These are phyloP conservation scores for Miscanthus lutarioriparius DNA, from an alignment of 176 grass and related monocot genomes.

Conservation along the genomic window DNA sequence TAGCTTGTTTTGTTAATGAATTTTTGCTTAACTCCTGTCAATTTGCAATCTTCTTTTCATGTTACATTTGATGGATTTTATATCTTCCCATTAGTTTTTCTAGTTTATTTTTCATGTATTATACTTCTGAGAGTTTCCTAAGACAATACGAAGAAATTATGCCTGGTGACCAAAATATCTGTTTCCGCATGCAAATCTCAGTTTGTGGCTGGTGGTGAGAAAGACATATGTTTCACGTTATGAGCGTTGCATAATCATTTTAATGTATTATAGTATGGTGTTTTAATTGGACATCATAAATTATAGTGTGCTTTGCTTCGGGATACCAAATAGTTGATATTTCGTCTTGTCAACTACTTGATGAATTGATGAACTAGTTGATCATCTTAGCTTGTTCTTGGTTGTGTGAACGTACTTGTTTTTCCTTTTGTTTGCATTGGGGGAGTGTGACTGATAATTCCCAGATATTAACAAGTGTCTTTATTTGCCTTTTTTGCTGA, in stretches of 20 bases:
- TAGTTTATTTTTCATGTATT: not conserved
- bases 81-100: not conserved
- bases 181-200: not conserved
- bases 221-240: not conserved
- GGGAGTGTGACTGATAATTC: not conserved
- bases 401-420: not conserved
- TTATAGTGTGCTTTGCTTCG: no score
- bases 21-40: not conserved
- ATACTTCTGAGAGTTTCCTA: not conserved
- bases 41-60: not conserved
- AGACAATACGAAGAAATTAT: not conserved
- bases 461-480: not conserved
- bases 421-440: not conserved
- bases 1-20: not conserved
- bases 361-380: not conserved
- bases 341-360: no score
- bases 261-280: not conserved
- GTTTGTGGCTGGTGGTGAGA: not conserved
- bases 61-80: not conserved
- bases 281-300: not conserved
- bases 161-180: not conserved
- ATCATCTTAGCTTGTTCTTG: not conserved
- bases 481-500: not conserved
- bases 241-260: not conserved
- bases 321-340: no score